A percentile compares a stretch with the other conserved stretches of the same genome.
Evolutionary conservation across 345 rosid genomes (phyloP).

Genomic region (Acer negundo): DNA sequence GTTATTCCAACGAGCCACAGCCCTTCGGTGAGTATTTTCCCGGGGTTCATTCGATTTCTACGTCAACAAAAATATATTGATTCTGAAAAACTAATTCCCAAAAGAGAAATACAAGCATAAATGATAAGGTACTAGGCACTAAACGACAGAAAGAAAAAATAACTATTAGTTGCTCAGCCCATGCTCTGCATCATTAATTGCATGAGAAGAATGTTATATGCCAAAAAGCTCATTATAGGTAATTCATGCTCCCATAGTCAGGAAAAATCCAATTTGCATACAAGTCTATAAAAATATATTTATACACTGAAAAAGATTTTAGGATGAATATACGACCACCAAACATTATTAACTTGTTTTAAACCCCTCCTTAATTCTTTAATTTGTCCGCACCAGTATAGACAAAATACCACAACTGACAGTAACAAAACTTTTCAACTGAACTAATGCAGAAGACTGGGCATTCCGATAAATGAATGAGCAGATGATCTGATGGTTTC

Average conservation of each 20-base stretch:
- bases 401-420: slow-evolving; percentile 6
- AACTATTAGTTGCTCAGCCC: no score
- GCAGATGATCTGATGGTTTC: neutral
- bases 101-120: no score
- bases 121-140: no score
- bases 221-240: neutral
- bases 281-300: neutral
- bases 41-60: no score
- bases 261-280: neutral
- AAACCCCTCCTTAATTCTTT: neutral
- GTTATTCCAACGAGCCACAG: no score
- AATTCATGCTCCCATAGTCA: neutral
- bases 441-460: neutral
- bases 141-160: no score
- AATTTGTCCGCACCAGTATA: neutral
- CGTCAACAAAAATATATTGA: no score
- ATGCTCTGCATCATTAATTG: neutral
- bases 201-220: neutral
- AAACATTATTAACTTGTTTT: neutral
- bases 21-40: no score
- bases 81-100: no score
- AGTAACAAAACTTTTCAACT: neutral
- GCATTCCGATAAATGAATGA: neutral
- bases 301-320: neutral
- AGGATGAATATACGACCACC: neutral